Evolutionary conservation across 257 asterid species (phyloP).

Genomic region (Coffea canephora): DNA sequence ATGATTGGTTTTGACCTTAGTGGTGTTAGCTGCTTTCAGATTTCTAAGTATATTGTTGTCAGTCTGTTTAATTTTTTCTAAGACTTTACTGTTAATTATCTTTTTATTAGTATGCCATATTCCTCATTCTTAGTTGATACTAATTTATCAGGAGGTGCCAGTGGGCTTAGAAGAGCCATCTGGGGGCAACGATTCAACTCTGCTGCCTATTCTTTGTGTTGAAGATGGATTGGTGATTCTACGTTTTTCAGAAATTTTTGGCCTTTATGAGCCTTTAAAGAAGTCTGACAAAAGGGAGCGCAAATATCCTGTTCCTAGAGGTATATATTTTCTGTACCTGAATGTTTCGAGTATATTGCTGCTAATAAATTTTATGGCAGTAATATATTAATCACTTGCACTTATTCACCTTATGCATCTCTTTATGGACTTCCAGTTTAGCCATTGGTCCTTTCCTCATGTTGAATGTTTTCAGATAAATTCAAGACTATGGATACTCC

Average conservation of each 20-base stretch:
- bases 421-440: background rate
- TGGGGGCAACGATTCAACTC: slow-evolving; percentile 48
- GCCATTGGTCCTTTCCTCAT: background rate
- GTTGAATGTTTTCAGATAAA: slow-evolving; percentile 51
- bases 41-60: background rate
- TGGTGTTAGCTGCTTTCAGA: background rate
- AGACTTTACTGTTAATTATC: background rate
- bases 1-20: background rate
- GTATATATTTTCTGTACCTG: slow-evolving; percentile 29
- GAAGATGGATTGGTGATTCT: slow-evolving; percentile 85
- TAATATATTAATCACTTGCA: background rate
- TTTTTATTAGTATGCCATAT: too few species aligned
- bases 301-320: slow-evolving; percentile 59
- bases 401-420: background rate
- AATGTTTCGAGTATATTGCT: background rate
- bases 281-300: slow-evolving; percentile 64
- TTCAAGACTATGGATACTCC: slow-evolving; percentile 53
- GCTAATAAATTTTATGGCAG: background rate
- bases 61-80: background rate
- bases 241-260: slow-evolving; percentile 91
- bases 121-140: slow-evolving; percentile 15
- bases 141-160: slow-evolving; percentile 58
- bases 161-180: slow-evolving; percentile 46
- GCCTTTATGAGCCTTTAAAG: slow-evolving; percentile 66
- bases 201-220: slow-evolving; percentile 82